Base-by-base conservation (phyloP, 1,139 yeast genomes). In the Taiozyma sp. region DNA sequence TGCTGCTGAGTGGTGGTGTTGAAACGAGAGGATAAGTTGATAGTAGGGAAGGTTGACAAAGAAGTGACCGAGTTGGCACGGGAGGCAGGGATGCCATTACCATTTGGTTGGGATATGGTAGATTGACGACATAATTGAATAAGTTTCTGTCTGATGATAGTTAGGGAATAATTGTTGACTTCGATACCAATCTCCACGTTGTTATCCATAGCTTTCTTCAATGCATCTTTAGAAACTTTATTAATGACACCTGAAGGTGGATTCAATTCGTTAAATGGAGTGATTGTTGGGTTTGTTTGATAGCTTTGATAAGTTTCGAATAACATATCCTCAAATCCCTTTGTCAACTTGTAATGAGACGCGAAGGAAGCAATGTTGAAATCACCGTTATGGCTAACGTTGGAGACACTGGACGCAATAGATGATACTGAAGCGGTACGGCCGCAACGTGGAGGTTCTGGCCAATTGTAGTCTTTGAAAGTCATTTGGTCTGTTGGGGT, bases 231-330 rank as follows among this genome's bases (percentile, higher is more conserved):
- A 2, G 76, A 63, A 1, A 73, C 72, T 45, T 65, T 65, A 13
- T 72, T 70, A 8, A 71, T 65, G 8, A 73, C 64, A 5, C 78
- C 78, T 8, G 74, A 65, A 5, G 77, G 77, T 7, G 77, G 77
- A 54, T 67, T 70, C 41, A 67, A 58, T 24, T 67, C 66, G 55
- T 71, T 72, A 57, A 73, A 73, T 0, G 78, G 78, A 1, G 78
- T 73, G 10, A 67, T 63, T 44, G 70, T 70, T 28, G 78, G 76
- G 51, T 64, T 70, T 43, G 60, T 63, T 16, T 70, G 66, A 53
- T 68, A 72, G 4, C 61, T 48, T 30, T 66, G 66, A 52, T 71
- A 73, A 6, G 64, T 63, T 42, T 62, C 64, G 46, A 65, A 51
- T n/a, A 73, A 54, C 22, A 65, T 49, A 8, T 61, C 65, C 53